Evolutionary conservation across 228 moss, liverwort and hornwort species (phyloP).

Genomic region (Sphagnum magellanicum): DNA sequence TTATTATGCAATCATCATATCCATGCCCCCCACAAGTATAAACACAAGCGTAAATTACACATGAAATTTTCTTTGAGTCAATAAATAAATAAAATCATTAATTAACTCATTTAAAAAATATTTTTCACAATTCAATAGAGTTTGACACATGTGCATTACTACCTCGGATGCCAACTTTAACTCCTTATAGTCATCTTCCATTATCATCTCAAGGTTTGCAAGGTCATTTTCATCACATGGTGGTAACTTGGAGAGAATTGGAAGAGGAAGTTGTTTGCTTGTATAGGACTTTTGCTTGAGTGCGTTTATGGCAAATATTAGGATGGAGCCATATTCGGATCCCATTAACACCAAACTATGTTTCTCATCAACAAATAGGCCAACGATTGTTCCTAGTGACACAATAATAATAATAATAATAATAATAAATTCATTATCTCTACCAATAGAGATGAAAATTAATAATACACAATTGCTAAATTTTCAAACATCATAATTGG

Average conservation of each 20-base stretch:
- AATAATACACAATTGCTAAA: no score
- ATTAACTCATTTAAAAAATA: no score
- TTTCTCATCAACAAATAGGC: constrained; percentile 50
- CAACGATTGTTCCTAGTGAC: constrained; percentile 42
- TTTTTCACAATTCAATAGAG: no score
- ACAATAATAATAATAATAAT: background rate
- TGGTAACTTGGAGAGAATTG: background rate
- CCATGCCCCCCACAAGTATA: no score
- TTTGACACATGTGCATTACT: background rate
- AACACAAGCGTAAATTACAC: no score
- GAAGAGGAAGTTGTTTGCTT: background rate
- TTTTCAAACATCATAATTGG: no score
- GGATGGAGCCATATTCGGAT: constrained; percentile 13
- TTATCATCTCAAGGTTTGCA: background rate
- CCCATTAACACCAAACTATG: constrained; percentile 32
- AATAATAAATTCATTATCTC: background rate
- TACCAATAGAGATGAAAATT: no score
- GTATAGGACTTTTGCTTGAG: constrained; percentile 1
- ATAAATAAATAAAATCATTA: no score
- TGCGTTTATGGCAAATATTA: constrained; percentile 9
- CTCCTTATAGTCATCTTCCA: constrained; percentile 5
- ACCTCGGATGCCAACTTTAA: constrained; percentile 11
- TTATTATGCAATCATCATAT: no score
- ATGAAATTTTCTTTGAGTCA: no score
- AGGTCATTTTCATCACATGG: constrained; percentile 2